These are phyloP conservation scores for Pseudofabraea citricarpa DNA, from an alignment of 2,329 filamentous ascomycete genomes.

Conservation along the genomic window DNA sequence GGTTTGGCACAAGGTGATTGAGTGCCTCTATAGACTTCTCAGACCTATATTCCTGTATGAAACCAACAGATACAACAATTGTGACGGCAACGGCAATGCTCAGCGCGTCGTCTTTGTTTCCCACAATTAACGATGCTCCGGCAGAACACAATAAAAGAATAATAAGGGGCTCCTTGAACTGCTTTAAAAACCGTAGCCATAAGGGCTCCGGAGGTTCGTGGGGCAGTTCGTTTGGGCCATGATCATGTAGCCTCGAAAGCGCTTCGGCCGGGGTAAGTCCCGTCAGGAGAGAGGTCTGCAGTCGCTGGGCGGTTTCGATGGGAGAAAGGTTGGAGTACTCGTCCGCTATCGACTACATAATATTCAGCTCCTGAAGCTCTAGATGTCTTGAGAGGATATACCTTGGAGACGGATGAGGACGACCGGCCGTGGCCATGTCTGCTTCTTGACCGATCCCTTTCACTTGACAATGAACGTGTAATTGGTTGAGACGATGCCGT, in stretches of 20 bases:
- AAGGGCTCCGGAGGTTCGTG: constrained; percentile 90
- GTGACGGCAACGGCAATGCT: constrained; percentile 95
- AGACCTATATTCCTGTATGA: constrained; percentile 94
- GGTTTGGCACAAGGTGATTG: constrained; percentile 89
- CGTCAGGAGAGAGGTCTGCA: constrained; percentile 77
- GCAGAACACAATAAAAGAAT: constrained; percentile 87
- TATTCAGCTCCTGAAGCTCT: constrained; percentile 5
- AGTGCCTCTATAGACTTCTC: constrained; percentile 96
- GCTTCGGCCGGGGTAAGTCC: constrained; percentile 81
- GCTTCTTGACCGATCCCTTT: constrained; percentile 19
- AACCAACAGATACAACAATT: constrained; percentile 93
- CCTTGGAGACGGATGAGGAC: constrained; percentile 28
- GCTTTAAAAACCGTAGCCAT: constrained; percentile 91
- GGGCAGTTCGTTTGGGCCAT: constrained; percentile 91
- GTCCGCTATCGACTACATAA: constrained; percentile 40
- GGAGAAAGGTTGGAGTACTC: constrained; percentile 65
- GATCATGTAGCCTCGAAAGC: constrained; percentile 68
- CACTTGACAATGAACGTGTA: constrained; percentile 17
- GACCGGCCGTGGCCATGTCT: constrained; percentile 23
- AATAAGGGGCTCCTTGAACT: constrained; percentile 95
- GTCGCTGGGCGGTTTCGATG: constrained; percentile 69
- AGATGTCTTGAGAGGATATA: constrained; percentile 5
- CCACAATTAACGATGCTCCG: constrained; percentile 80
- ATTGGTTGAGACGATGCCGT: constrained; percentile 16
- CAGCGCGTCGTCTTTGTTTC: constrained; percentile 90